Evolutionary conservation across 495 filamentous ascomycete species (phyloP), one percentile per base, ranked within the genome.

Genomic region (Xylaria sp.): DNA sequence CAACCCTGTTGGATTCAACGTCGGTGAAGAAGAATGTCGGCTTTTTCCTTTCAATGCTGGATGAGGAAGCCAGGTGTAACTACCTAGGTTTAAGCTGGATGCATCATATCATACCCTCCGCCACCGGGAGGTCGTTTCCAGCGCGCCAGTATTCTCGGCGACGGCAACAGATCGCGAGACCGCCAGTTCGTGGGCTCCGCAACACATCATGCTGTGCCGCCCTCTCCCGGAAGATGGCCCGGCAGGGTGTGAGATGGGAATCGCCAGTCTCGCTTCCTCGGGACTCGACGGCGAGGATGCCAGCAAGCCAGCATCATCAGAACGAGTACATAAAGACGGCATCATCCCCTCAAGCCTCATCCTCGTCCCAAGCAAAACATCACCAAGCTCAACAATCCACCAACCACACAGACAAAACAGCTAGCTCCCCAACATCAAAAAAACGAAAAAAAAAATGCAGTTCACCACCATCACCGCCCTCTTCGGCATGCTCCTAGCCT

Each of bases 381-480:
- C 46, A 67, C 41, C 64, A 67, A 52, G 33, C 44, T 68, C 65
- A 58, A 68, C 65, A 68, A 66, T 24, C 33, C 3, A 21, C 3
- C 31, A 37, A 37, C 50, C 31, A 8, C 65, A 58, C 35, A 66
- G 8, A 3, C 17, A 19, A n/a, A 44, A 68, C 19, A 59, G 12
- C 67, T n/a, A n/a, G n/a, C n/a, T n/a, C n/a, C n/a, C n/a, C n/a
- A n/a, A n/a, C n/a, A n/a, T n/a, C n/a, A n/a, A n/a, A n/a, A n/a
- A n/a, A n/a, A n/a, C n/a, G n/a, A n/a, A n/a, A n/a, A n/a, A n/a
- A 61, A 68, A 59, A 44, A 68, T 68, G 67, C 67, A 68, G 53
- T 59, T 61, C 67, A 44, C 40, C 52, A 59, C 53, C 37, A 15
- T 48, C 53, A 68, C 53, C 67, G 53, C 67, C 0, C 37, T 59